phyloP scores from a whole-genome alignment of 2,329 filamentous ascomycete genomes.

The Cladosporium sphaerospermum region DNA sequence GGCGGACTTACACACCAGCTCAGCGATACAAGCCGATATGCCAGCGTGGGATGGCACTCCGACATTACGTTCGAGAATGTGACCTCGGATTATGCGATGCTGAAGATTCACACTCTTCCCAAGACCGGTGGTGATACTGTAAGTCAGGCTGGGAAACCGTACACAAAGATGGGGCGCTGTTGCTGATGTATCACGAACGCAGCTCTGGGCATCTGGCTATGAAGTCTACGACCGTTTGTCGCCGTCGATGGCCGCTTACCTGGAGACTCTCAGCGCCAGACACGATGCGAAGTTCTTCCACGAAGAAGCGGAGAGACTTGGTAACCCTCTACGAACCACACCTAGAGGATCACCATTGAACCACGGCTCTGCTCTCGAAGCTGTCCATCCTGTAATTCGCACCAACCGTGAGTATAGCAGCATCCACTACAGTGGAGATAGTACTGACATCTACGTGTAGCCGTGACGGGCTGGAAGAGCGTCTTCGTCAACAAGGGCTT shows the following conservation, averaged over 20 bases:
- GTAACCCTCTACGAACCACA: conserved; percentile 1
- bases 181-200: conserved; percentile 18
- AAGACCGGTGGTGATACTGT: conserved; percentile 76
- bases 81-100: conserved; percentile 81
- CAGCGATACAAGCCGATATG: conserved; percentile 46
- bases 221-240: conserved; percentile 61
- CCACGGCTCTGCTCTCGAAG: conserved; percentile 31
- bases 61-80: conserved; percentile 85
- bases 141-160: conserved; percentile 7
- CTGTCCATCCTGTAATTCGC: conserved; percentile 51
- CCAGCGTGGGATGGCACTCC: conserved; percentile 72
- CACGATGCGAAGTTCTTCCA: conserved; percentile 31
- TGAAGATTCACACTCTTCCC: conserved; percentile 78
- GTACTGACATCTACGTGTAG: neutral
- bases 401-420: conserved; percentile 47
- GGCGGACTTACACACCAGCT: conserved; percentile 48
- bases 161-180: too few relatives aligned
- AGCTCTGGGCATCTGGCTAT: conserved; percentile 61
- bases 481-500: conserved; percentile 42
- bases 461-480: conserved; percentile 58
- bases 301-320: conserved; percentile 15
- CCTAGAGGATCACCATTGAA: conserved; percentile 18
- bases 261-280: conserved; percentile 53
- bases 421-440: neutral
- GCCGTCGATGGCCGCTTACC: conserved; percentile 49